These are phyloP conservation scores for Erythrophleum ivorense DNA, from an alignment of 331 rosid genomes.

Conservation along the genomic window DNA sequence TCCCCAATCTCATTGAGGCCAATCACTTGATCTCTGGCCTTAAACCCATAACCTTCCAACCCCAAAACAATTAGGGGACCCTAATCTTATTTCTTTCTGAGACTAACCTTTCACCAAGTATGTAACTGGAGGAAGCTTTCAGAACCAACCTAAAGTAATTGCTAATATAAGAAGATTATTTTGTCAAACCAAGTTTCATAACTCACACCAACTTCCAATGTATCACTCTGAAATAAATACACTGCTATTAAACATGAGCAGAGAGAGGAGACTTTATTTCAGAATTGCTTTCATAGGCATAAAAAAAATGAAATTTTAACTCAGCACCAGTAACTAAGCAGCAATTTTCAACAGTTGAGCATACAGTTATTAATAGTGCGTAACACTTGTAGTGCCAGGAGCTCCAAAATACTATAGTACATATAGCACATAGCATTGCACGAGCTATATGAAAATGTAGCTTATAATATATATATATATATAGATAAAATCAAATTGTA, in stretches of 20 bases:
- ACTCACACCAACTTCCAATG: neutral
- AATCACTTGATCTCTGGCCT: neutral
- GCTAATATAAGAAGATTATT: conserved; percentile 4
- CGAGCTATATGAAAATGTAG: too few relatives aligned
- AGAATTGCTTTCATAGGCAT: neutral
- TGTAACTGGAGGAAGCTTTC: neutral
- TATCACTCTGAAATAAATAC: neutral
- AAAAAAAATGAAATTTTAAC: neutral
- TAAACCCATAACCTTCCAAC: neutral
- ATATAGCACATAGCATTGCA: too few relatives aligned
- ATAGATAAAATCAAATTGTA: too few relatives aligned
- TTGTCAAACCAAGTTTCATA: conserved; percentile 20
- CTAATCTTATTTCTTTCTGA: neutral
- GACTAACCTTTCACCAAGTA: neutral
- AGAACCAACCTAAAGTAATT: neutral
- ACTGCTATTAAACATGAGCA: neutral
- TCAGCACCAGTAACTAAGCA: neutral
- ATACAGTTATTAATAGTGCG: too few relatives aligned
- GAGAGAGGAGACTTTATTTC: neutral
- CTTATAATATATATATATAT: too few relatives aligned
- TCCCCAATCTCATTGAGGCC: conserved; percentile 2
- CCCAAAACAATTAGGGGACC: conserved; percentile 11
- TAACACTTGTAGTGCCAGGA: too few relatives aligned
- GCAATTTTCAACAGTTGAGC: neutral
- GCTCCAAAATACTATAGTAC: too few relatives aligned